These are phyloP conservation scores for Clonostachys rosea DNA, from an alignment of 2,329 filamentous ascomycete genomes.

Conservation along the genomic window DNA sequence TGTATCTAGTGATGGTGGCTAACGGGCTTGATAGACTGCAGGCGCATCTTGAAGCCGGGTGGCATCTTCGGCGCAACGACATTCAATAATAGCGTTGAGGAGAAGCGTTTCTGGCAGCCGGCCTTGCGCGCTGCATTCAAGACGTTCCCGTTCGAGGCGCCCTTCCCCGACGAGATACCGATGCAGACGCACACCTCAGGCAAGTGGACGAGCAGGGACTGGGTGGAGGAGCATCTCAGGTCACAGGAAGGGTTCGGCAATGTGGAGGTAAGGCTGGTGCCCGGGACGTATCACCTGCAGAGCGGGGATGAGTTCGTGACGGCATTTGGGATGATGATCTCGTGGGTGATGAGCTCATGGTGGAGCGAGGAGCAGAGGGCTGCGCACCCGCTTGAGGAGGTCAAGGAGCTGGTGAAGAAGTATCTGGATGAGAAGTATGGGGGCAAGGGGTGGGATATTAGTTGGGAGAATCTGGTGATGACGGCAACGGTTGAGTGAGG, in stretches of 20 bases:
- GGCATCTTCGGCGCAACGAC: constrained; percentile 30
- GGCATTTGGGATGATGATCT: constrained; percentile 29
- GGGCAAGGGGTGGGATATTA: constrained; percentile 23
- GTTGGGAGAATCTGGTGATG: constrained; percentile 20
- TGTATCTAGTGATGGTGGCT: background rate
- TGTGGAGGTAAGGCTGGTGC: constrained; percentile 23
- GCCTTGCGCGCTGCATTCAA: constrained; percentile 31
- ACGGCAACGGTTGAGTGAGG: constrained; percentile 8
- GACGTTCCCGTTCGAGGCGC: constrained; percentile 31
- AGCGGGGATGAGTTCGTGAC: constrained; percentile 26
- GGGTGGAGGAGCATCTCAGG: constrained; percentile 27
- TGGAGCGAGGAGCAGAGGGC: constrained; percentile 32
- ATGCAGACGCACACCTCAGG: constrained; percentile 33
- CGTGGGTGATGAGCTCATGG: constrained; percentile 25
- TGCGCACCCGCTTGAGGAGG: constrained; percentile 27
- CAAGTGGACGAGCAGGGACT: constrained; percentile 30
- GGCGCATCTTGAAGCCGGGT: constrained; percentile 29
- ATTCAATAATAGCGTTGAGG: constrained; percentile 22
- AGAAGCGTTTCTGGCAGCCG: constrained; percentile 23
- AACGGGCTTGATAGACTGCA: constrained; percentile 18
- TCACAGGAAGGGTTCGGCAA: constrained; percentile 26
- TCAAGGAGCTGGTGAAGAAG: constrained; percentile 22
- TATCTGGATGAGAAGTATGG: constrained; percentile 33
- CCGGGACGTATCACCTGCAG: constrained; percentile 19
- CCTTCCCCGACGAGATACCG: constrained; percentile 21